Evolutionary conservation across 192 early-diverging fungal genomes (phyloP).

Genomic region (Gryganskiella cystojenkinii): DNA sequence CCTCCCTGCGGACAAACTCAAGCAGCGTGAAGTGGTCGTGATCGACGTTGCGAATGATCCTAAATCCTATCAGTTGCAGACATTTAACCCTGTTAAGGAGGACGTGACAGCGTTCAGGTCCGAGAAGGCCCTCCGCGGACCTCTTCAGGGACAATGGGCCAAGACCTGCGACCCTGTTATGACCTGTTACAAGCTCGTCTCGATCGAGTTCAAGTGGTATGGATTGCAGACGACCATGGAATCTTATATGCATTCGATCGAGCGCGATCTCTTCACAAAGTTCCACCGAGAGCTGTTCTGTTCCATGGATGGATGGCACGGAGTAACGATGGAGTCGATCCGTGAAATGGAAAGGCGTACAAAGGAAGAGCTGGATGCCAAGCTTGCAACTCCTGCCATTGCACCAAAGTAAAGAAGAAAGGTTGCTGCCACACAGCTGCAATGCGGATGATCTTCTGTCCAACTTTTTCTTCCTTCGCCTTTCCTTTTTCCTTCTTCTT

Average conservation of each 20-base stretch:
- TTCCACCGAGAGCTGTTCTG: conserved; percentile 86
- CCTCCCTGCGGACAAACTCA: conserved; percentile 55
- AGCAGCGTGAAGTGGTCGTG: conserved; percentile 69
- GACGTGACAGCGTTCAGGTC: conserved; percentile 75
- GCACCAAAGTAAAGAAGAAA: not conserved
- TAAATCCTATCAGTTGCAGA: conserved; percentile 38
- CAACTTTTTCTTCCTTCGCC: too few relatives aligned
- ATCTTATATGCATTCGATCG: conserved; percentile 66
- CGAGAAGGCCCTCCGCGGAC: conserved; percentile 75
- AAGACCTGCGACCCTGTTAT: conserved; percentile 76
- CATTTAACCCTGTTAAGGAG: conserved; percentile 58
- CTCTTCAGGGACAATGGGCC: conserved; percentile 68
- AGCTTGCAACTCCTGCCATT: conserved; percentile 15
- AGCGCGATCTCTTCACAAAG: conserved; percentile 65
- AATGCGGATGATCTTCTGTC: too few relatives aligned
- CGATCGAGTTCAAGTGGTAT: conserved; percentile 82
- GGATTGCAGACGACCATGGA: conserved; percentile 76
- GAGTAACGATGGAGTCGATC: conserved; percentile 80
- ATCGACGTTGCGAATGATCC: conserved; percentile 79
- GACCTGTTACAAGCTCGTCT: conserved; percentile 87
- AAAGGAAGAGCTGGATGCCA: conserved; percentile 62
- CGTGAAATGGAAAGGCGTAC: conserved; percentile 74
- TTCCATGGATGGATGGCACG: conserved; percentile 80
- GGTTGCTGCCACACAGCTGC: too few relatives aligned
- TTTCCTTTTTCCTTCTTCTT: too few relatives aligned